Base-by-base conservation (phyloP, 1,284 basidiomycete species). In the Neonothopanus nambi region DNA sequence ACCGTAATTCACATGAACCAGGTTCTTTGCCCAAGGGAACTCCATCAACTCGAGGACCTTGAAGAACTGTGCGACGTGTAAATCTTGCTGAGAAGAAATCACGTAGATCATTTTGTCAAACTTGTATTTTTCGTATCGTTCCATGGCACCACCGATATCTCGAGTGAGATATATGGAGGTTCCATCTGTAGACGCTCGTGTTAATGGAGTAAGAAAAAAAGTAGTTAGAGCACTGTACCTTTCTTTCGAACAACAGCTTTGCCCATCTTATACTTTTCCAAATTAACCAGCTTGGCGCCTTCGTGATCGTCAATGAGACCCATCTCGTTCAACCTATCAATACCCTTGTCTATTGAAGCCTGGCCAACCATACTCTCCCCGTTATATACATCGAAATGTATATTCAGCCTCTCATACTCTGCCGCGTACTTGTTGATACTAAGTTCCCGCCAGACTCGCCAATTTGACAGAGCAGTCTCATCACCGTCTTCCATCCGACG, bases 61-160 rank as follows among this genome's bases (percentile, higher is more conserved):
- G 86, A 97, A 95, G 73, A 98, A 90, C 67, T 98, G 96, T 3
- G 88, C 81, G 42, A 94, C 79, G 69, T 99, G 95, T 20, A 98
- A 79, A 61, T 96, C 91, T 72, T 99, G 97, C 67, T 97, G 95
- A n/a, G 89, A 85, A 0, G 93, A 87, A 43, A 97, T 85, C 66
- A 98, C 94, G 72, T 96, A 96, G 67, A 98, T 91, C 91, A 98
- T 96, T 78, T 98, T 98, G 83, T 99, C 95, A 63, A 98, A 97
- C 56, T 90, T 83, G 79, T 94, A 94, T 68, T 91, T 87, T 61
- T 93, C 87, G 75, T 88, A 94, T 60, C 96, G 91, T 75, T 98
- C 91, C 62, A 91, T 88, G 0, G 95, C 95, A 42, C 89, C 96
- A 41, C 89, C 96, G 58, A 99, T 93, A 72, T 99, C 96, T 58